A percentile compares a stretch with the other conserved stretches of the same genome.
Conservation (phyloP, 2,329 filamentous ascomycete genomes). For the Sporothrix sp. region DNA sequence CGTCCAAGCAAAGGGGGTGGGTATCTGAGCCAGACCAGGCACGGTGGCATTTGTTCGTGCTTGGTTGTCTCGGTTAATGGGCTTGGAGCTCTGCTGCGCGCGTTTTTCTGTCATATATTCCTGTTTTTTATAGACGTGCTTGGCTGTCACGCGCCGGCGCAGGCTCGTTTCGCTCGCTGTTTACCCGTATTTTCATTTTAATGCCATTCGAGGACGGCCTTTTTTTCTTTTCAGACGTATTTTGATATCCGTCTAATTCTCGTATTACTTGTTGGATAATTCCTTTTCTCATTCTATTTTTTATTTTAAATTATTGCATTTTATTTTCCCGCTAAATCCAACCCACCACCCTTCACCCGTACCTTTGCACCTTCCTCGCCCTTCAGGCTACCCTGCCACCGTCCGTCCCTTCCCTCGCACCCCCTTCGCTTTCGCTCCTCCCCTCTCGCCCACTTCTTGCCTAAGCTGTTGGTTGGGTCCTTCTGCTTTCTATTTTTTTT, state of each 20-base stretch:
- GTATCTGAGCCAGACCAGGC: too few relatives aligned
- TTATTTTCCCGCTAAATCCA: slow-evolving; percentile 8
- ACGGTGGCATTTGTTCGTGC: too few relatives aligned
- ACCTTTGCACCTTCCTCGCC: not conserved
- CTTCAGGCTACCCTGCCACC: not conserved
- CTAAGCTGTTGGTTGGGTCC: not conserved
- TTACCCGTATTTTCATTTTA: too few relatives aligned
- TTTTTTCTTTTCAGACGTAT: not conserved
- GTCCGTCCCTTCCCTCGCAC: not conserved
- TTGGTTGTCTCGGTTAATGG: too few relatives aligned
- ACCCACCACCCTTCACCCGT: slow-evolving; percentile 4
- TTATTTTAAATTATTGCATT: slow-evolving; percentile 2
- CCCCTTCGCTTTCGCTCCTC: not conserved
- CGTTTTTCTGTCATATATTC: too few relatives aligned
- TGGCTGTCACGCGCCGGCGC: too few relatives aligned
- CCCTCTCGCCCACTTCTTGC: not conserved
- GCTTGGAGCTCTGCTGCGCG: too few relatives aligned
- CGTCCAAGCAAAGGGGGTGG: too few relatives aligned
- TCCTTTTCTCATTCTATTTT: not conserved
- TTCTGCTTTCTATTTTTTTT: not conserved
- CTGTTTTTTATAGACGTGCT: too few relatives aligned
- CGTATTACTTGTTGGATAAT: slow-evolving; percentile 3
- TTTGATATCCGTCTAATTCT: not conserved
- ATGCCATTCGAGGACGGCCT: not conserved
- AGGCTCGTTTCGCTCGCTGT: too few relatives aligned